A percentile compares a stretch with the other conserved stretches of the same genome.
Conservation (phyloP, 2,329 filamentous ascomycete genomes). For the Diaporthe amygdali region DNA sequence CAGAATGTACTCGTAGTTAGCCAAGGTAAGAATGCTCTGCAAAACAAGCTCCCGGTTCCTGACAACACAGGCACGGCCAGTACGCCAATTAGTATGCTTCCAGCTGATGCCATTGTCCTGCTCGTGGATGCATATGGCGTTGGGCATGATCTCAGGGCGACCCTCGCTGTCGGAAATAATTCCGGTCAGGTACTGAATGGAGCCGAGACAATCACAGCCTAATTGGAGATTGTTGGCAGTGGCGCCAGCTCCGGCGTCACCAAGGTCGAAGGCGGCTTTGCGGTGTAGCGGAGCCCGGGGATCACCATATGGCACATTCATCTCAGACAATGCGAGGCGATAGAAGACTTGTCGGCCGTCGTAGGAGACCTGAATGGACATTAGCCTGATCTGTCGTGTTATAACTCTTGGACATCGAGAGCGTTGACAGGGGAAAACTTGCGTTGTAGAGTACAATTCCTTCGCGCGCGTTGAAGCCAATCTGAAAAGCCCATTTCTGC, state of each 20-base stretch:
- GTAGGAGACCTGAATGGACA: no score
- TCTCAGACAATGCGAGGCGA: conserved; percentile 64
- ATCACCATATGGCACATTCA: conserved; percentile 67
- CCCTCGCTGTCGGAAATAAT: conserved; percentile 20
- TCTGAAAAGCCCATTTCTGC: conserved; percentile 62
- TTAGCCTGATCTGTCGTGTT: no score
- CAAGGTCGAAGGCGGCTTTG: conserved; percentile 72
- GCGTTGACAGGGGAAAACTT: no score
- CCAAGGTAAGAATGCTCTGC: conserved; percentile 61
- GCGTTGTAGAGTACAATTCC: conserved; percentile 67
- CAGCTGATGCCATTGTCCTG: conserved; percentile 62
- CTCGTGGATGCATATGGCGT: conserved; percentile 62
- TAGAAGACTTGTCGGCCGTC: conserved; percentile 65
- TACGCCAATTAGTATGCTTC: conserved; percentile 62
- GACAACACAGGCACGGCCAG: conserved; percentile 55
- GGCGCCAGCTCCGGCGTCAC: conserved; percentile 67
- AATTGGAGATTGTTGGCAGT: conserved; percentile 68
- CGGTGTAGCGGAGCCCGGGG: conserved; percentile 65
- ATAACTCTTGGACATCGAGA: no score
- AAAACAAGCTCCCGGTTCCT: conserved; percentile 57
- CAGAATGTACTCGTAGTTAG: conserved; percentile 58
- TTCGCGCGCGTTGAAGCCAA: conserved; percentile 67
- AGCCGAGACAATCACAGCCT: conserved; percentile 66
- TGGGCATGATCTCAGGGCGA: conserved; percentile 31
- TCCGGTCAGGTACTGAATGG: conserved; percentile 50